Evolutionary conservation across 2,329 filamentous ascomycete species (phyloP).

Genomic region (Trichoderma atroviride): DNA sequence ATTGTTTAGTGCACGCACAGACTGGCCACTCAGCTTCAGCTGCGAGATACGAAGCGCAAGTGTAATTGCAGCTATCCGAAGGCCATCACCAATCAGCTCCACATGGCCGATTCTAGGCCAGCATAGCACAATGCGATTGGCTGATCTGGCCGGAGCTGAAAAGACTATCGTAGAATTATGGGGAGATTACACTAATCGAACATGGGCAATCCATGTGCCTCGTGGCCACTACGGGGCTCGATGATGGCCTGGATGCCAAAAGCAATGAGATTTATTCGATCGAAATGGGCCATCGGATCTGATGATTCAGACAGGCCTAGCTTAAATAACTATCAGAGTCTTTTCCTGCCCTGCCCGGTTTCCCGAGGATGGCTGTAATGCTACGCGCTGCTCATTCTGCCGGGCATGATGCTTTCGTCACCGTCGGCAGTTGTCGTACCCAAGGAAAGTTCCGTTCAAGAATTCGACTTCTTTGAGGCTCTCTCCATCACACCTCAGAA

Average conservation of each 20-base stretch:
- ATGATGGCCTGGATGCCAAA: conserved; percentile 1
- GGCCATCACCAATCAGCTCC: conserved; percentile 3
- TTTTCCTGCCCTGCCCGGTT: not conserved
- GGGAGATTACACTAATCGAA: not conserved
- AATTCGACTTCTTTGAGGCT: conserved; percentile 20
- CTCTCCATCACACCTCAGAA: conserved; percentile 21
- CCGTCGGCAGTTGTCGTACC: not conserved
- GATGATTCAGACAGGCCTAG: not conserved
- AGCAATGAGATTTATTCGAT: not conserved
- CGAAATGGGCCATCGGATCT: not conserved
- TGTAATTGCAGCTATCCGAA: conserved; percentile 2
- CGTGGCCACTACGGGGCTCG: conserved; percentile 10
- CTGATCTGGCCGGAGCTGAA: conserved; percentile 14
- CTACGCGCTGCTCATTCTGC: not conserved
- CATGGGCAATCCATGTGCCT: conserved; percentile 16
- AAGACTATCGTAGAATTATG: conserved; percentile 11
- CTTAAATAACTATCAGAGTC: conserved; percentile 1
- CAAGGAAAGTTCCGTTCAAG: not conserved
- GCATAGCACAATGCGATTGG: not conserved
- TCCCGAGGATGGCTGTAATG: not conserved
- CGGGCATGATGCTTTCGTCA: conserved; percentile 8
- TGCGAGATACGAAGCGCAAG: not conserved
- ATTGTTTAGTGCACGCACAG: conserved; percentile 11
- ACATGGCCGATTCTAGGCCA: conserved; percentile 1
- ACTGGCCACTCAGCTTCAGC: conserved; percentile 2